Conservation (phyloP, 768 basidiomycete genomes). For the Trichaptum fuscoviolaceum region DNA sequence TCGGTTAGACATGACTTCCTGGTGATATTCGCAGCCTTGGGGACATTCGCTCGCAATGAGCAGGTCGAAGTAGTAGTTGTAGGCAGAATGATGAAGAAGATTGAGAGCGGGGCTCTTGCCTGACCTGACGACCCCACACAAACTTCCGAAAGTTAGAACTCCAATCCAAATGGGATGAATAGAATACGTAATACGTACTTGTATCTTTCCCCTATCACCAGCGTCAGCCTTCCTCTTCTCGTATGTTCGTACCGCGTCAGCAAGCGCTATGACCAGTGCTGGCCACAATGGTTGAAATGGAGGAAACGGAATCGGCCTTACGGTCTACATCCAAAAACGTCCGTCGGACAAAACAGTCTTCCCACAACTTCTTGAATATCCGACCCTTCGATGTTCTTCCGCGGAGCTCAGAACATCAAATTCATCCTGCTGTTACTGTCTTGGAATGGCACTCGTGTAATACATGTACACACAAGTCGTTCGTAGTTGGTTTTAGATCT, state of each 20-base stretch:
- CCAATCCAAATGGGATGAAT: not conserved
- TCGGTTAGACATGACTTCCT: slow-evolving; percentile 46
- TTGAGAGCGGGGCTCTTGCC: not conserved
- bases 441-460: too few species aligned
- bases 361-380: not conserved
- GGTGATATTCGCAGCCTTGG: not conserved
- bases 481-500: too few species aligned
- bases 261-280: not conserved
- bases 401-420: too few species aligned
- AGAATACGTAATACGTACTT: not conserved
- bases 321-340: not conserved
- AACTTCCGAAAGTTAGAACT: not conserved
- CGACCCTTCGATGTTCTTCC: too few species aligned
- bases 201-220: not conserved
- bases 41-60: not conserved
- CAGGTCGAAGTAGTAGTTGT: not conserved
- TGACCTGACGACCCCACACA: not conserved
- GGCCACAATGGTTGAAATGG: not conserved
- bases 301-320: not conserved
- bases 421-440: too few species aligned
- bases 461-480: too few species aligned
- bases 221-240: not conserved
- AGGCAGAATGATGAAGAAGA: not conserved
- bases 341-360: too few species aligned
- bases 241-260: not conserved